Evolutionary conservation across 352 stramenopile genomes (phyloP).

Genomic region (Phytopythium oedochilum): DNA sequence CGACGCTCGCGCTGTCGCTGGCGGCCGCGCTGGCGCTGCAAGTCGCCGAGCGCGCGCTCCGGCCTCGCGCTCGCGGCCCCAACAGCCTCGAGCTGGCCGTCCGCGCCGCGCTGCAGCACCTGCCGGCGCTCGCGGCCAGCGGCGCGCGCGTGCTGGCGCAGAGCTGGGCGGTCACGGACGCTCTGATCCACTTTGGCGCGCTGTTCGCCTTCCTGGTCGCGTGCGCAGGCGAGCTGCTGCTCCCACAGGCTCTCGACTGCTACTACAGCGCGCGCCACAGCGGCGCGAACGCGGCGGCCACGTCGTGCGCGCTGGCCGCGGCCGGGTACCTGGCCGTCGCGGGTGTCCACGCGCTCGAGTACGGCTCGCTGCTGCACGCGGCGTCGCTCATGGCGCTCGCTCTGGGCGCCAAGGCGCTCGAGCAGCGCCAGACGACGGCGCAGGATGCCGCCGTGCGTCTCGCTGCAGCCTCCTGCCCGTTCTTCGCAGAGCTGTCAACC

Average conservation of each 20-base stretch:
- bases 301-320: conserved; percentile 18
- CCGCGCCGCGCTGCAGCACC: conserved; percentile 8
- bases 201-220: conserved; percentile 72
- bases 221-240: conserved; percentile 36
- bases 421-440: conserved; percentile 9
- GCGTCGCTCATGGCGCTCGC: conserved; percentile 38
- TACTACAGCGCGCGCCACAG: conserved; percentile 2
- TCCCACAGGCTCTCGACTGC: conserved; percentile 36
- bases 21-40: conserved; percentile 20
- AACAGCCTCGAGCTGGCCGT: not conserved
- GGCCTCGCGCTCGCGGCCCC: conserved; percentile 5
- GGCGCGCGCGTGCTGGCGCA: conserved; percentile 32
- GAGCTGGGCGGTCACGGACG: conserved; percentile 43
- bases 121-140: conserved; percentile 19
- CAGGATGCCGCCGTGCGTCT: conserved; percentile 19
- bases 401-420: conserved; percentile 28
- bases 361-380: conserved; percentile 57
- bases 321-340: conserved; percentile 54
- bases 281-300: conserved; percentile 2
- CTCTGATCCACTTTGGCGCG: conserved; percentile 61
- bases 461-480: conserved; percentile 16
- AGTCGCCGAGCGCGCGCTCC: conserved; percentile 3
- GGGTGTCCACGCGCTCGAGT: conserved; percentile 52
- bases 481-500: conserved; percentile 38
- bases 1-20: conserved; percentile 24